Evolutionary conservation across 768 basidiomycete genomes (phyloP), one percentile per base, ranked within the genome.

Genomic region (Rhizopogon salebrosus): DNA sequence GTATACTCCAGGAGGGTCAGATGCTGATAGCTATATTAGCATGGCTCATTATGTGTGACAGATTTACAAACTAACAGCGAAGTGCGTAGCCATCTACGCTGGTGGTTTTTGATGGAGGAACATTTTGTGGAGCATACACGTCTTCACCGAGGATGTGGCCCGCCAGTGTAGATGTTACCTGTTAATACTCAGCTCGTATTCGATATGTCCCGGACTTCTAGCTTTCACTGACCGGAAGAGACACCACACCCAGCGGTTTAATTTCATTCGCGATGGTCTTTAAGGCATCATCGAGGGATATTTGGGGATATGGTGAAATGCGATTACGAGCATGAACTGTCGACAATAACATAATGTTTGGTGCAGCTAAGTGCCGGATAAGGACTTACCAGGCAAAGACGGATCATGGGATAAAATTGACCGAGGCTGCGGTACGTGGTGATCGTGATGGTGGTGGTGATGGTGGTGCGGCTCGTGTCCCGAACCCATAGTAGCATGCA

Each of bases 71-170:
- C 79, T 55, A 60, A 89, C 89, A 83, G 54, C 80, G 74, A 1
- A 94, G 67, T 4, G 92, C 92, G 63, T 95, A 95, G 0, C 92
- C 92, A 64, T 95, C 92, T 10, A 92, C 91, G 58, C 83, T 94
- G 5, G 92, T 92, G 1, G 89, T 90, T 16, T 73, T 65, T 2
- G 77, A 77, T 3, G 66, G 63, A 3, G 92, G 92, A 0, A 89
- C 77, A 60, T 89, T 72, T 29, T 78, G 73, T 1, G 80, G 71
- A 4, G 90, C 84, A 54, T 75, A 70, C 3, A 94, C 81, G 52
- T 90, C 83, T 64, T 91, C 84, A 0, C 89, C 89, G 1, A 94
- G 75, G 22, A 92, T 75, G 56, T 84, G 75, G 0, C 88, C 91
- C 23, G 75, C 68, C n/a, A 95, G 71, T 1, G 64, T 58, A 4